Evolutionary conservation across 2,329 filamentous ascomycete genomes (phyloP), one percentile per base, ranked within the genome.

Genomic region (Ascochyta viciae-villosae): DNA sequence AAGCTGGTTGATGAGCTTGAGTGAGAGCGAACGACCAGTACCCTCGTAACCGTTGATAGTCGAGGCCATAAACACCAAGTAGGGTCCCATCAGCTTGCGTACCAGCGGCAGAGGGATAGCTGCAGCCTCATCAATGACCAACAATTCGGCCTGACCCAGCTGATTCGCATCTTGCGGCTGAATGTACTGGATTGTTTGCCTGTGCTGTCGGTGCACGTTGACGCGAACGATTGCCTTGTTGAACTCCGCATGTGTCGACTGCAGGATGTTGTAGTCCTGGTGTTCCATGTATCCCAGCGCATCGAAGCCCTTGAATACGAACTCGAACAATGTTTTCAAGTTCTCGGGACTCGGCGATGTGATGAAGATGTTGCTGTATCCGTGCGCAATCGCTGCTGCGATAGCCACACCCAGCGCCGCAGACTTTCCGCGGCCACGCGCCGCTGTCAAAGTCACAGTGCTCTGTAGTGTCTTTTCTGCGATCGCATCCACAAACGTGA

Each of bases 31-130:
- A 54, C 95, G 87, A 37, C 95, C 95, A 6, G 95, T 99, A 53
- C 95, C 95, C 80, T 99, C 95, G 74, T 99, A 99, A 55, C 95
- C 95, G 73, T 98, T 98, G 79, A 99, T 97, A 1, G 95, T 99
- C 0, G 95, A 99, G 0, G 96, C 92, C 95, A 99, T 98, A 78
- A 99, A 99, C 8, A 98, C 92, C 34, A 99, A 82, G 76, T 99
- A 99, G 13, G 94, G 94, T 0, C 95, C 95, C 86, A 99, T 93
- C 37, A 99, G 83, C 78, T 97, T 97, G 66, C 89, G 85, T 7
- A 99, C 95, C 3, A 98, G 81, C 0, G 95, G 95, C 10, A 99
- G 78, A 12, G 96, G 95, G 60, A 99, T 99, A 1, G 96, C 96
- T 12, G 95, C 95, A 15, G 95, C 95, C 77, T 99, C 95, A 76